These are phyloP conservation scores for Kwoniella sp. DNA, from an alignment of 768 basidiomycete genomes.

Conservation along the genomic window DNA sequence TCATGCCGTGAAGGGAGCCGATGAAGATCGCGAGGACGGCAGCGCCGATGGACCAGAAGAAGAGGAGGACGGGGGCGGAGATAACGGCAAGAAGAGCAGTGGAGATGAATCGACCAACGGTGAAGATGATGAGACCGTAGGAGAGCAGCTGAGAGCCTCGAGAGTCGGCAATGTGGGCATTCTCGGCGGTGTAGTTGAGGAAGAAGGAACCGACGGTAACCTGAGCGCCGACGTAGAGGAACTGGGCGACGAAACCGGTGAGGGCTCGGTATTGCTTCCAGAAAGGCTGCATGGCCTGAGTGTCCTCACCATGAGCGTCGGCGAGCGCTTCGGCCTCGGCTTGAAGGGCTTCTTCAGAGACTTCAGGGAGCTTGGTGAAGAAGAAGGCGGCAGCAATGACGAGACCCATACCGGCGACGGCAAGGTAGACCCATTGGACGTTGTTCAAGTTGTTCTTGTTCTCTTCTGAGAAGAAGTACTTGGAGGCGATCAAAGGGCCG, in stretches of 20 bases:
- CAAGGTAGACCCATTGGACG: constrained; percentile 60
- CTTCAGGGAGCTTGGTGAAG: constrained; percentile 70
- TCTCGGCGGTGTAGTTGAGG: constrained; percentile 69
- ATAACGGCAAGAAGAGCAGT: constrained; percentile 66
- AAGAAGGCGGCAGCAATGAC: constrained; percentile 68
- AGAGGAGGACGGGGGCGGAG: constrained; percentile 67
- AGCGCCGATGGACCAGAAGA: constrained; percentile 63
- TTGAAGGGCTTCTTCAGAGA: constrained; percentile 67
- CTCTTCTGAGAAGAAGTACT: constrained; percentile 71
- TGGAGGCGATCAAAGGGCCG: constrained; percentile 71
- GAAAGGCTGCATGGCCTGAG: constrained; percentile 60
- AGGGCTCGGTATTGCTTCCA: constrained; percentile 71
- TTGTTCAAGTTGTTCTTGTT: constrained; percentile 67
- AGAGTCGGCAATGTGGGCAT: constrained; percentile 62
- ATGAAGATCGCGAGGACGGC: constrained; percentile 62
- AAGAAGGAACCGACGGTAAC: constrained; percentile 60
- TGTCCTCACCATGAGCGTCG: constrained; percentile 55
- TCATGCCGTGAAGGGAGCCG: constrained; percentile 61
- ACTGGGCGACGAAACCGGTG: constrained; percentile 74
- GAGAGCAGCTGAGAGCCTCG: constrained; percentile 69
- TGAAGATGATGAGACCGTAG: constrained; percentile 66
- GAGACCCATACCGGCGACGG: constrained; percentile 61
- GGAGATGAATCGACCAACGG: constrained; percentile 61
- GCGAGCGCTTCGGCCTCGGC: constrained; percentile 55
- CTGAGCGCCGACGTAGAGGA: constrained; percentile 58